Conservation (phyloP, 306 rosid species). For the Vigna nakashimae region DNA sequence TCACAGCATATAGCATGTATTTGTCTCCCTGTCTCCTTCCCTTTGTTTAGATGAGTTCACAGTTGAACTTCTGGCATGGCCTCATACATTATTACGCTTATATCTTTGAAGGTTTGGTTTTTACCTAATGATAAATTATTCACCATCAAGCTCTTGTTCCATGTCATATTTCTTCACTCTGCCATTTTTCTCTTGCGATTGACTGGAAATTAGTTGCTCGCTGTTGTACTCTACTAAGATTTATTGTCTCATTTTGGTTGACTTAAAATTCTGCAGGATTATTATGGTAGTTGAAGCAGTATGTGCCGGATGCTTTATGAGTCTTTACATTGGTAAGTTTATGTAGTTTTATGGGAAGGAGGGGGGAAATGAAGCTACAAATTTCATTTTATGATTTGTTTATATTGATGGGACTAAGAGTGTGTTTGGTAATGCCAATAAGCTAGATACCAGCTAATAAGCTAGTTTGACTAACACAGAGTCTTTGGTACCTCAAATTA, state of each 20-base stretch:
- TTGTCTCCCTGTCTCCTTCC: neutral
- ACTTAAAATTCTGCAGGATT: constrained; percentile 68
- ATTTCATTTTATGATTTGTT: constrained; percentile 27
- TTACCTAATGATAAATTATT: constrained; percentile 14
- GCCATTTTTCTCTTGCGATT: constrained; percentile 5
- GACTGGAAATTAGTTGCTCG: constrained; percentile 20
- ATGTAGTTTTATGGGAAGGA: neutral
- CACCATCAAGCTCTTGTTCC: constrained; percentile 17
- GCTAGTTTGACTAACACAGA: too few species aligned
- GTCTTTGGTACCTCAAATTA: too few species aligned
- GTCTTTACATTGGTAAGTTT: constrained; percentile 79
- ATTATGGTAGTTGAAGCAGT: constrained; percentile 90
- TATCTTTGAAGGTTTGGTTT: constrained; percentile 11
- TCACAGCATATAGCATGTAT: neutral
- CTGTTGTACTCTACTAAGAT: constrained; percentile 7
- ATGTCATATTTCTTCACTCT: constrained; percentile 21
- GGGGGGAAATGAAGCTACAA: neutral
- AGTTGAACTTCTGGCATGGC: neutral
- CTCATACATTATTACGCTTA: neutral
- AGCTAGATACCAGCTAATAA: too few species aligned
- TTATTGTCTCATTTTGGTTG: constrained; percentile 37
- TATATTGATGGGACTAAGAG: neutral
- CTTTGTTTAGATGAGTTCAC: neutral
- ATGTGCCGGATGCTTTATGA: constrained; percentile 85
- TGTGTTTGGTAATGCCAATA: too few species aligned